Percentiles rank a stretch among this genome's conserved stretches.
phyloP scores from a whole-genome alignment of 208 protist species.

The Acanthamoeba culbertsoni region DNA sequence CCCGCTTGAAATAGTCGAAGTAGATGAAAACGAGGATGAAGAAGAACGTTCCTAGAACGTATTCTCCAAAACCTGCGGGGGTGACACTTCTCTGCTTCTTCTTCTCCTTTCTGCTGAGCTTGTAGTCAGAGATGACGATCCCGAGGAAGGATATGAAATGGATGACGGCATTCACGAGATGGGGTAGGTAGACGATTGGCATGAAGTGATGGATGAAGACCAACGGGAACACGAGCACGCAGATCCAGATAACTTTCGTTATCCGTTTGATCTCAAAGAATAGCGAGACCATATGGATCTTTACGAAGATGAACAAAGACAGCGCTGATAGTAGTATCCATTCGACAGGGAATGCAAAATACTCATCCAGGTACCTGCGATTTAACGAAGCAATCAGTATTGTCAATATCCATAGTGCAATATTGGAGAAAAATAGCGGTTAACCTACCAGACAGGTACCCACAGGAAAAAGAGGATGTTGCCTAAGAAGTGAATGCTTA shows the following conservation, averaged over 20 bases:
- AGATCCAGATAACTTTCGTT: background rate
- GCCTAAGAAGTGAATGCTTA: slow-evolving; percentile 16
- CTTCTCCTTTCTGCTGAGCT: slow-evolving; percentile 41
- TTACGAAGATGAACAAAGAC: slow-evolving; percentile 24
- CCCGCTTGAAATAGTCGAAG: slow-evolving; percentile 16
- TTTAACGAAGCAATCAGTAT: background rate
- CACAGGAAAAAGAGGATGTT: slow-evolving; percentile 28
- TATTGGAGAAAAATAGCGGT: background rate
- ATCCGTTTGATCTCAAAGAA: slow-evolving; percentile 32
- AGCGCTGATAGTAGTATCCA: background rate
- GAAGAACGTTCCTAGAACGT: slow-evolving; percentile 41
- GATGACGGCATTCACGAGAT: background rate
- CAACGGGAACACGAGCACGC: slow-evolving; percentile 24
- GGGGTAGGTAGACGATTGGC: slow-evolving; percentile 27
- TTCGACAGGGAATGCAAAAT: background rate
- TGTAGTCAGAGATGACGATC: slow-evolving; percentile 47
- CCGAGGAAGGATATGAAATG: slow-evolving; percentile 36
- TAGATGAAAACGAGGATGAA: slow-evolving; percentile 40
- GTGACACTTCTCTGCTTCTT: background rate
- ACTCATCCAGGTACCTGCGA: background rate
- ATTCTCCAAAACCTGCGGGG: background rate
- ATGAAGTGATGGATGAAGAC: slow-evolving; percentile 21
- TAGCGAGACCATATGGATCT: slow-evolving; percentile 7
- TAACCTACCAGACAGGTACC: background rate
- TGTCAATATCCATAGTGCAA: background rate